Base-by-base conservation (phyloP, 1,284 basidiomycete species). In the Laetiporus sulphureus region DNA sequence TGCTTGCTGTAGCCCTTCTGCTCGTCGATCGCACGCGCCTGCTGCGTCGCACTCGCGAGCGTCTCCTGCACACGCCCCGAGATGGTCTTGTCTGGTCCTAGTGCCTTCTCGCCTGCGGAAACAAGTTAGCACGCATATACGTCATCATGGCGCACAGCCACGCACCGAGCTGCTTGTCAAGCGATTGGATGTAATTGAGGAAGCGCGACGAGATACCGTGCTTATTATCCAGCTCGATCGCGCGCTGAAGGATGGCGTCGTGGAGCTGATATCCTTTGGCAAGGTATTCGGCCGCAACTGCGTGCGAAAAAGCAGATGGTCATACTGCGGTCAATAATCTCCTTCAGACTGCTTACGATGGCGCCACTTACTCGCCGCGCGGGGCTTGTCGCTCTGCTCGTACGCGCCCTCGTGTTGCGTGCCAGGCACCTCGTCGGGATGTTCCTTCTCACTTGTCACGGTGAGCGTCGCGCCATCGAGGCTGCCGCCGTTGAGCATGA, bases 161-260 rank as follows among this genome's bases (percentile, higher is more conserved):
- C 45, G 72, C 61, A 40, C 90, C 91, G 36, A 90, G 63, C 6
- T 72, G 72, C 38, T 71, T 69, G 63, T 93, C 89, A 39, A 95
- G 56, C 21, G 66, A 62, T 30, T 79, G 69, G 61, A 95, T 73
- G 64, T 90, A 96, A 25, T 68, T 62, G 33, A 94, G 65, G 76
- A 96, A 96, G 35, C 77, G 76, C 45, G 73, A 68, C 7, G 91
- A 94, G 54, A 96, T 96, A 25, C 93, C 93, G 54, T 88, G 80
- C 61, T 90, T 80, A 43, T 73, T 66, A 65, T 95, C 91, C 38
- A 92, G 69, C 46, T 92, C 88, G 57, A 97, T 96, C 19, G 92
- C 90, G 48, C 81, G 80, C 52, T 86, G 73, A 36, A 96, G 71
- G 49, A 92, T 75, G 43, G 74, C 61, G 59, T 96, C 92, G 18